A percentile compares a stretch with the other conserved stretches of the same genome.
Evolutionary conservation across 257 asterid species (phyloP).

Genomic region (Solanum sejunctum): DNA sequence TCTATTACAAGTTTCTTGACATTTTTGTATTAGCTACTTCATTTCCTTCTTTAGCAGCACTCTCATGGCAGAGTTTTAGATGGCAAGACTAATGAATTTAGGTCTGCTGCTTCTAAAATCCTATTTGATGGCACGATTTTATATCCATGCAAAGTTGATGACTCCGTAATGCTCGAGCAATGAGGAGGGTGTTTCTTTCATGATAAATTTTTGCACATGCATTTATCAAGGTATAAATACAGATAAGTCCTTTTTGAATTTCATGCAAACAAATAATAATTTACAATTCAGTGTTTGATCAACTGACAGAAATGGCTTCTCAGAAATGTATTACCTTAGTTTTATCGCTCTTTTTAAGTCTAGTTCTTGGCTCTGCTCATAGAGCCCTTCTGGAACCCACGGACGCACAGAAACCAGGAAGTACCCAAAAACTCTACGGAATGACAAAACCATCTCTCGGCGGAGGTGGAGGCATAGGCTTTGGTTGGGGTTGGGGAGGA

Average conservation of each 20-base stretch:
- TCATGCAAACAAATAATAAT: background rate
- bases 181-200: background rate
- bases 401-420: background rate
- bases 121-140: background rate
- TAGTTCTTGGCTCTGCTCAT: slow-evolving; percentile 1
- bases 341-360: background rate
- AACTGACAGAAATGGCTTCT: slow-evolving; percentile 1
- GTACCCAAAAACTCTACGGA: background rate
- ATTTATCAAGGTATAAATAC: background rate
- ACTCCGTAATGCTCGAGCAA: background rate
- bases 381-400: slow-evolving; percentile 1
- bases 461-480: background rate
- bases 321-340: background rate
- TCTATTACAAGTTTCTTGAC: background rate
- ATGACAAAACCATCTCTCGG: background rate
- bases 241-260: background rate
- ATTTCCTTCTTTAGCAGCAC: background rate
- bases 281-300: background rate
- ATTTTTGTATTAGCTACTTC: background rate
- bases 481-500: background rate
- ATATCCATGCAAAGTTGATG: background rate
- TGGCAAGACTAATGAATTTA: background rate
- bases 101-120: background rate
- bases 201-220: background rate
- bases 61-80: background rate